Percentiles rank a stretch among this genome's conserved stretches.
Evolutionary conservation across 2,329 filamentous ascomycete genomes (phyloP).

Genomic region (Nemania serpens): DNA sequence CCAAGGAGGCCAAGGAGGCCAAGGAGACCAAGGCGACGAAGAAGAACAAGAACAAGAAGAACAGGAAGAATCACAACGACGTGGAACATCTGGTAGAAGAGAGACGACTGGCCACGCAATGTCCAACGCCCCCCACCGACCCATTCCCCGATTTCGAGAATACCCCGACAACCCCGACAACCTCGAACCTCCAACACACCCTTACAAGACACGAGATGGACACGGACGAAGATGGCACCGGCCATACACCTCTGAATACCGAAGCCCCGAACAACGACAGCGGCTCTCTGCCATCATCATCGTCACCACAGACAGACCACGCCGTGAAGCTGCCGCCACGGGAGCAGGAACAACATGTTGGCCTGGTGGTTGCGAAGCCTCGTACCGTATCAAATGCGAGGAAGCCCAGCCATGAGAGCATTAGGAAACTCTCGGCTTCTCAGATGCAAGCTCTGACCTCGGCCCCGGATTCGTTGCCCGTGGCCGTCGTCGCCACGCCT

Average conservation of each 20-base stretch:
- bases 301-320: background rate
- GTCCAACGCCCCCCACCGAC: slow-evolving; percentile 26
- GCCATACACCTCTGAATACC: slow-evolving; percentile 5
- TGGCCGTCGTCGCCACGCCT: slow-evolving; percentile 49
- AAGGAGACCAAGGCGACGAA: background rate
- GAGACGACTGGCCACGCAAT: slow-evolving; percentile 18
- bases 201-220: background rate
- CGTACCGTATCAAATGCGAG: slow-evolving; percentile 33
- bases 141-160: slow-evolving; percentile 26
- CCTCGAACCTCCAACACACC: background rate
- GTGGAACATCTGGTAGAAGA: background rate
- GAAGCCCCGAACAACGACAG: slow-evolving; percentile 9
- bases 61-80: slow-evolving; percentile 3
- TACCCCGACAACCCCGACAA: background rate
- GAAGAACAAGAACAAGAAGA: background rate
- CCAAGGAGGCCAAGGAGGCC: background rate
- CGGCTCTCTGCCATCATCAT: slow-evolving; percentile 1
- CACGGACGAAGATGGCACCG: slow-evolving; percentile 14
- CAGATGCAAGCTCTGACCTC: slow-evolving; percentile 63
- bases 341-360: slow-evolving; percentile 18
- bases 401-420: slow-evolving; percentile 44
- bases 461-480: slow-evolving; percentile 62
- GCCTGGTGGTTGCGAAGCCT: slow-evolving; percentile 23
- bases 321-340: slow-evolving; percentile 12
- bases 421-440: slow-evolving; percentile 60